phyloP scores from a whole-genome alignment of 352 stramenopile species.

The Globisporangium lucens region DNA sequence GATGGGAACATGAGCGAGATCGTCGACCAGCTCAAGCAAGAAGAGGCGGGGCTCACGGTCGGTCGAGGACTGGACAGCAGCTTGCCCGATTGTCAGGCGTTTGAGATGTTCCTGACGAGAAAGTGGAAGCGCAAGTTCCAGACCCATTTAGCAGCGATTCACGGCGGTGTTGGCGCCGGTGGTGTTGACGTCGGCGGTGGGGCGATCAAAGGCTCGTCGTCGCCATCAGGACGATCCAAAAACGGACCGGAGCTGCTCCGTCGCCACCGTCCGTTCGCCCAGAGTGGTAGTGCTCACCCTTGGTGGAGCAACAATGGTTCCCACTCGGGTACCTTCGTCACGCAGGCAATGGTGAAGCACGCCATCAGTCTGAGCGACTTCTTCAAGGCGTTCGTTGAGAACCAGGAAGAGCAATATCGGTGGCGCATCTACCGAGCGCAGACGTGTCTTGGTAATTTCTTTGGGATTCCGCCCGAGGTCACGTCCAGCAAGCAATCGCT shows the following conservation, averaged over 20 bases:
- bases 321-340: slow-evolving; percentile 14
- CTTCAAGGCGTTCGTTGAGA: slow-evolving; percentile 83
- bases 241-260: slow-evolving; percentile 10
- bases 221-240: background rate
- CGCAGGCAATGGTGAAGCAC: slow-evolving; percentile 52
- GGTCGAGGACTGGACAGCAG: slow-evolving; percentile 82
- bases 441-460: slow-evolving; percentile 60
- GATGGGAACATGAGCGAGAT: slow-evolving; percentile 93
- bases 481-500: slow-evolving; percentile 58
- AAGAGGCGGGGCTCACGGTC: slow-evolving; percentile 83
- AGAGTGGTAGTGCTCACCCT: background rate
- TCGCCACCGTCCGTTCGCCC: slow-evolving; percentile 15
- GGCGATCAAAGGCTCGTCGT: background rate
- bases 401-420: slow-evolving; percentile 70
- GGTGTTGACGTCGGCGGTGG: background rate
- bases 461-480: slow-evolving; percentile 76
- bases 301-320: slow-evolving; percentile 4
- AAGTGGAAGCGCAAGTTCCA: slow-evolving; percentile 86
- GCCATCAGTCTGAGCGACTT: slow-evolving; percentile 63
- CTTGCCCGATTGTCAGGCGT: slow-evolving; percentile 85
- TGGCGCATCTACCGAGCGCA: slow-evolving; percentile 83
- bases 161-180: slow-evolving; percentile 11
- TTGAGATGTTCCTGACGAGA: slow-evolving; percentile 90
- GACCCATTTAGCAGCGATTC: slow-evolving; percentile 43
- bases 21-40: slow-evolving; percentile 88